These are phyloP conservation scores for Mangifera indica DNA, from an alignment of 345 rosid species.

Conservation along the genomic window DNA sequence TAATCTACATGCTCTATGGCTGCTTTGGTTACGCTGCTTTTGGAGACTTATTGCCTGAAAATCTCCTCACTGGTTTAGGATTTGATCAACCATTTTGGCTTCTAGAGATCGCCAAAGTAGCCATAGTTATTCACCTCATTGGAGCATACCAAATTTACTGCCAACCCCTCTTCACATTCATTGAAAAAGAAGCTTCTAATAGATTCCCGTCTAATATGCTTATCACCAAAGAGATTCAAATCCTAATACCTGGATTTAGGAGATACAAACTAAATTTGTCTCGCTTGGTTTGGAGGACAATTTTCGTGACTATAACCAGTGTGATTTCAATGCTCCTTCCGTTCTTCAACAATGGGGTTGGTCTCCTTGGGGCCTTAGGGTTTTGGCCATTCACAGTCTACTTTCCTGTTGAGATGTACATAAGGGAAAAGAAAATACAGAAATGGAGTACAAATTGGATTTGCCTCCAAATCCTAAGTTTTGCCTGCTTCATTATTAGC, in stretches of 20 bases:
- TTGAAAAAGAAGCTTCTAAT: too few species aligned
- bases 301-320: slow-evolving; percentile 61
- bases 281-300: slow-evolving; percentile 72
- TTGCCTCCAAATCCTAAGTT: too few species aligned
- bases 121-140: too few species aligned
- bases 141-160: too few species aligned
- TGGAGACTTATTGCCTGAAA: too few species aligned
- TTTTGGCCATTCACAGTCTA: slow-evolving; percentile 88
- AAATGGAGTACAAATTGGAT: slow-evolving; percentile 80
- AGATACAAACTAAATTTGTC: slow-evolving; percentile 55
- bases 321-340: slow-evolving; percentile 78
- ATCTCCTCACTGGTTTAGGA: too few species aligned
- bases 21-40: too few species aligned
- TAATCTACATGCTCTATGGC: too few species aligned
- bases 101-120: too few species aligned
- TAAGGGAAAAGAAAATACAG: slow-evolving; percentile 56
- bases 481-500: too few species aligned
- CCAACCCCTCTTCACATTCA: too few species aligned
- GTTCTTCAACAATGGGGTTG: slow-evolving; percentile 74
- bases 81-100: too few species aligned
- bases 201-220: slow-evolving; percentile 59
- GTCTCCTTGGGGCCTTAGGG: slow-evolving; percentile 59
- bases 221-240: slow-evolving; percentile 49
- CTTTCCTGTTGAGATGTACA: slow-evolving; percentile 92
- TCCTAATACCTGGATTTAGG: slow-evolving; percentile 44